These are phyloP conservation scores for Aspergillus sp. DNA, from an alignment of 2,329 filamentous ascomycete genomes.

Conservation along the genomic window DNA sequence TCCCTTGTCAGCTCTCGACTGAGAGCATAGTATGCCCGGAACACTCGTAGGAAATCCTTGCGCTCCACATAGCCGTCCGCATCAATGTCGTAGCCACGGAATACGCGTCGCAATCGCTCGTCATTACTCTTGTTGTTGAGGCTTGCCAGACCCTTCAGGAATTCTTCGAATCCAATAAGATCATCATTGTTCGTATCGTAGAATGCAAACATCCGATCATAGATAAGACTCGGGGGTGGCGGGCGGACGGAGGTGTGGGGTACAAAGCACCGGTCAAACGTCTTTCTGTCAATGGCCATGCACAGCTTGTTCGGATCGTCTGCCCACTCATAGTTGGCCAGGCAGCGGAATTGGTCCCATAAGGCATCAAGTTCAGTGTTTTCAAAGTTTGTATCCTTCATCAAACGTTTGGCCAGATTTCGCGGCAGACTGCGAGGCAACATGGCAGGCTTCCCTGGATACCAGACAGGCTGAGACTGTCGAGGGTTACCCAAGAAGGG, in stretches of 20 bases:
- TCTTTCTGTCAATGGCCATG: conserved; percentile 84
- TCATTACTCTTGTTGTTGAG: conserved; percentile 55
- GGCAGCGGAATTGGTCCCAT: conserved; percentile 95
- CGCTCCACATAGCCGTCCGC: conserved; percentile 79
- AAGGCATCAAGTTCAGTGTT: conserved; percentile 84
- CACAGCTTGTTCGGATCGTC: conserved; percentile 73
- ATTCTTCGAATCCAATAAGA: conserved; percentile 88
- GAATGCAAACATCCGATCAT: conserved; percentile 94
- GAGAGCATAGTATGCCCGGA: conserved; percentile 85
- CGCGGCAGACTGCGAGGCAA: conserved; percentile 64
- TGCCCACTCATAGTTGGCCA: conserved; percentile 80
- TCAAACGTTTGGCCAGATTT: conserved; percentile 62
- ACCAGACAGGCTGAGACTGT: conserved; percentile 78
- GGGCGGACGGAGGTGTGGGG: conserved; percentile 76
- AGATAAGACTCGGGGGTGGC: conserved; percentile 79
- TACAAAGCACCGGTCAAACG: conserved; percentile 86
- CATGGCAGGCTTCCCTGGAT: conserved; percentile 77
- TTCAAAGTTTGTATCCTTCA: conserved; percentile 72
- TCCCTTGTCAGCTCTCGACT: conserved; percentile 87
- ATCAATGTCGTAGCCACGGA: conserved; percentile 88
- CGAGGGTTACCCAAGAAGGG: conserved; percentile 74
- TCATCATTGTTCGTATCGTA: conserved; percentile 90
- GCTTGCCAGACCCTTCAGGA: conserved; percentile 72
- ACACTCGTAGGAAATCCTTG: conserved; percentile 84
- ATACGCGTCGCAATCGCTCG: conserved; percentile 68